Evolutionary conservation across 1,284 basidiomycete genomes (phyloP).

Genomic region (Fomitiporia mediterranea): DNA sequence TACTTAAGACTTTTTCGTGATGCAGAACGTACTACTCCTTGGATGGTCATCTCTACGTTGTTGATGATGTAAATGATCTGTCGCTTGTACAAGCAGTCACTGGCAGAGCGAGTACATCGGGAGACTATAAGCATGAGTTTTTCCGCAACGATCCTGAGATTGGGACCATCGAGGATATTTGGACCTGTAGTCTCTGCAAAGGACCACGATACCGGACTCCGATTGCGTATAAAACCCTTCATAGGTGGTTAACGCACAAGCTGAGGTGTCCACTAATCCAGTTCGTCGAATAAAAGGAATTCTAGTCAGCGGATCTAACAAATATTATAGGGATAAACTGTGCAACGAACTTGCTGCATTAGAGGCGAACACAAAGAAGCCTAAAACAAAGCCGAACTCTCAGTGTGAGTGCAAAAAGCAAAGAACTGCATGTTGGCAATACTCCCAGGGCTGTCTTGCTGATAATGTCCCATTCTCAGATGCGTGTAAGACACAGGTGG

Average conservation of each 20-base stretch:
- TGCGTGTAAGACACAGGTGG: too few relatives aligned
- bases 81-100: neutral
- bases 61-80: neutral
- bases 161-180: neutral
- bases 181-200: neutral
- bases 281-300: neutral
- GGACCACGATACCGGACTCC: neutral
- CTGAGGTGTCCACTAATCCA: neutral
- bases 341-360: too few relatives aligned
- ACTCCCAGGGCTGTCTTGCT: too few relatives aligned
- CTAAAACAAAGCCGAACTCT: too few relatives aligned
- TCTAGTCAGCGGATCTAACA: too few relatives aligned
- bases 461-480: too few relatives aligned
- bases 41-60: neutral
- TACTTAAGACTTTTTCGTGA: neutral
- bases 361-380: too few relatives aligned
- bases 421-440: too few relatives aligned
- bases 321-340: too few relatives aligned
- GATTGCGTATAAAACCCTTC: neutral
- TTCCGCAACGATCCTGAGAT: neutral
- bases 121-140: neutral
- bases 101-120: neutral
- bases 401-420: too few relatives aligned
- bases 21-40: neutral
- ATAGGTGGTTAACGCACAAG: neutral